A percentile compares a stretch with the other conserved stretches of the same genome.
These are phyloP conservation scores for Phytopythium mirpurense DNA, from an alignment of 352 stramenopile genomes.

Conservation along the genomic window DNA sequence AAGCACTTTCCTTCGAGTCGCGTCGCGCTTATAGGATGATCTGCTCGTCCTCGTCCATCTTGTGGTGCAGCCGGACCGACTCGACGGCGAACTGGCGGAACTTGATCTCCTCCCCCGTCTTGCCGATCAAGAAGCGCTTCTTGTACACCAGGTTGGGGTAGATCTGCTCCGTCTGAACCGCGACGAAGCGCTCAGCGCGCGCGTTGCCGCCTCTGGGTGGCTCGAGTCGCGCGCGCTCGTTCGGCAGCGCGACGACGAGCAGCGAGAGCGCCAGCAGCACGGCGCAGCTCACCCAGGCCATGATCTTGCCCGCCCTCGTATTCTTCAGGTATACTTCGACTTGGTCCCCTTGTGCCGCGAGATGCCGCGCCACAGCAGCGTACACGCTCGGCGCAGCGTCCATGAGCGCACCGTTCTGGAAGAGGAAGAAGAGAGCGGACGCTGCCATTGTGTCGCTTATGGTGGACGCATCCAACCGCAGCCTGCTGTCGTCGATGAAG, in stretches of 20 bases:
- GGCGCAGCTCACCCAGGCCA: conserved; percentile 39
- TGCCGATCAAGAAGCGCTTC: conserved; percentile 68
- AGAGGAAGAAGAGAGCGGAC: conserved; percentile 43
- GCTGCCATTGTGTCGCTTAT: conserved; percentile 34
- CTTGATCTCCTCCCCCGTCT: conserved; percentile 65
- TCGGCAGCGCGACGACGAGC: conserved; percentile 42
- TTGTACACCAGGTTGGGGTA: conserved; percentile 78
- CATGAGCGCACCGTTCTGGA: conserved; percentile 39
- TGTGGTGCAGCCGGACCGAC: conserved; percentile 49
- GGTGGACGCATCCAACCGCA: conserved; percentile 16
- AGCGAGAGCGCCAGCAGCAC: conserved; percentile 40
- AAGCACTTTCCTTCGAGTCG: no score
- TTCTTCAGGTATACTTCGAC: conserved; percentile 51
- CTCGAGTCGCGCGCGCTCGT: conserved; percentile 42
- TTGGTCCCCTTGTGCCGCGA: conserved; percentile 14
- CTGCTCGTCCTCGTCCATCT: conserved; percentile 66
- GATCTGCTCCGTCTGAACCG: conserved; percentile 63
- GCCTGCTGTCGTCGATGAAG: conserved; percentile 23
- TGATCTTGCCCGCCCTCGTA: conserved; percentile 45
- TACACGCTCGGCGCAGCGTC: conserved; percentile 14
- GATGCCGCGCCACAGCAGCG: conserved; percentile 17
- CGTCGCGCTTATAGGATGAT: conserved; percentile 54
- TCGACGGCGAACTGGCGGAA: conserved; percentile 69
- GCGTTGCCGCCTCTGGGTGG: conserved; percentile 45
- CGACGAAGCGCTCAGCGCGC: conserved; percentile 57